Base-by-base conservation (phyloP, 306 rosid species). In the Corylus americana region DNA sequence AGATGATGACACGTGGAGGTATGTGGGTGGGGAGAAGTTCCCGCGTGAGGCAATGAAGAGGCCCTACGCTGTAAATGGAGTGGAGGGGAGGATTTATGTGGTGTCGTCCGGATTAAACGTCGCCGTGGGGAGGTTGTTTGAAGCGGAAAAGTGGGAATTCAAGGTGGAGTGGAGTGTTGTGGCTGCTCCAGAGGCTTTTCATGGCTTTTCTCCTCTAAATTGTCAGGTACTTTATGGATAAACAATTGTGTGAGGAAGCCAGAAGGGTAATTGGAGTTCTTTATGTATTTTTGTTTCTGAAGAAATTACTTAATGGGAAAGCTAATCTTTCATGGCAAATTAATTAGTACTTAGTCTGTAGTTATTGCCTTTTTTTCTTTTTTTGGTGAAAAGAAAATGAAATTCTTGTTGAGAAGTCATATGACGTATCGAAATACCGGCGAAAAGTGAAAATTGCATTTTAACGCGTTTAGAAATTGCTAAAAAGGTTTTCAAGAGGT, bases 181-280 rank as follows among this genome's bases (percentile, higher is more conserved):
- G 75, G 78, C 87, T 13, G 93, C 90, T 53, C 86, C 91, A 0
- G 17, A 35, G 9, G 78, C 74, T 5, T 92, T 90, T 8, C 20
- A 71, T 0, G 86, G 85, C 1, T 87, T 90, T 9, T 27, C 84
- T 0, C 89, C 95, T 16, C 81, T 45, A 22, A 81, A 72, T 70
- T 89, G 88, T 63, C 91, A 87, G 79, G 63, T 92, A 45, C 74
- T 92, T 11, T 80, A 83, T 75, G 95, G 91, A 53, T 92, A 72
- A 83, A 61, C 35, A 31, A 31, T 31, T 1, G 35, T 1, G 35
- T 31, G 35, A 31, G 35, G 35, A 31, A 3, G 35, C 35, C 35
- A 31, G 35, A 31, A 31, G 35, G 35, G 35, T 31, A 31, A 1
- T 31, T 3, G 45, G 45, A 42, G 45, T 42, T 42, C 8, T 6